A percentile compares a stretch with the other conserved stretches of the same genome.
phyloP scores from a whole-genome alignment of 1,284 basidiomycete species.

The Sanguinoderma infundibulare region DNA sequence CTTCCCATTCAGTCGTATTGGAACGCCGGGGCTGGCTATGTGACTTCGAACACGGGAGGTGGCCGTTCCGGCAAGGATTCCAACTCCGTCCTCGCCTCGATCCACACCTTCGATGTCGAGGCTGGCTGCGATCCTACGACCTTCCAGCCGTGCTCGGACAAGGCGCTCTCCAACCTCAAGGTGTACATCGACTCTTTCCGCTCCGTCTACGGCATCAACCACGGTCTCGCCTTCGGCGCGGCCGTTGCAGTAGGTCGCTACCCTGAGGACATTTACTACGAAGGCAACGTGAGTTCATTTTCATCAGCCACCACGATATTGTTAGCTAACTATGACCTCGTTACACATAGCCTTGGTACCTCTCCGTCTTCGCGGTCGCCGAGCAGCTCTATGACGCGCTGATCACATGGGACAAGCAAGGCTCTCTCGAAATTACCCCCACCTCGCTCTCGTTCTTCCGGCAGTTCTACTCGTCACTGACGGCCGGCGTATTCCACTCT shows the following conservation, averaged over 20 bases:
- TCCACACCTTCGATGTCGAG: constrained; percentile 51
- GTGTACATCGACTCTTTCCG: constrained; percentile 60
- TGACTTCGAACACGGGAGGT: constrained; percentile 47
- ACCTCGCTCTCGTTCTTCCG: constrained; percentile 50
- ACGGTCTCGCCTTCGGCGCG: constrained; percentile 43
- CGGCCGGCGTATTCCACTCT: constrained; percentile 41
- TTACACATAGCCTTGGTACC: constrained; percentile 45
- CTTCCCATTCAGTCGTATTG: constrained; percentile 41
- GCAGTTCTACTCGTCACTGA: constrained; percentile 39
- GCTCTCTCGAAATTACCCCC: constrained; percentile 40
- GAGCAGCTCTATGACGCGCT: constrained; percentile 52
- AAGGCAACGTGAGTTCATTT: constrained; percentile 48
- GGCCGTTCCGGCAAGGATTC: constrained; percentile 47
- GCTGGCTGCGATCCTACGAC: constrained; percentile 56
- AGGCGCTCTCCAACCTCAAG: constrained; percentile 57
- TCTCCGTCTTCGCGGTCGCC: constrained; percentile 45
- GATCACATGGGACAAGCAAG: constrained; percentile 42
- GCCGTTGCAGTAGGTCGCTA: constrained; percentile 61
- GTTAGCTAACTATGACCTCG: background rate
- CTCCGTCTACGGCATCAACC: constrained; percentile 54
- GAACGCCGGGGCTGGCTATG: constrained; percentile 40
- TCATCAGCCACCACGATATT: background rate
- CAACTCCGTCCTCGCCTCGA: constrained; percentile 49
- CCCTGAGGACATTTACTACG: constrained; percentile 54
- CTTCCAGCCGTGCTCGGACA: constrained; percentile 66